Percentiles rank a stretch among this genome's conserved stretches.
phyloP scores from a whole-genome alignment of 768 basidiomycete genomes.

The Agrocybe praecox region DNA sequence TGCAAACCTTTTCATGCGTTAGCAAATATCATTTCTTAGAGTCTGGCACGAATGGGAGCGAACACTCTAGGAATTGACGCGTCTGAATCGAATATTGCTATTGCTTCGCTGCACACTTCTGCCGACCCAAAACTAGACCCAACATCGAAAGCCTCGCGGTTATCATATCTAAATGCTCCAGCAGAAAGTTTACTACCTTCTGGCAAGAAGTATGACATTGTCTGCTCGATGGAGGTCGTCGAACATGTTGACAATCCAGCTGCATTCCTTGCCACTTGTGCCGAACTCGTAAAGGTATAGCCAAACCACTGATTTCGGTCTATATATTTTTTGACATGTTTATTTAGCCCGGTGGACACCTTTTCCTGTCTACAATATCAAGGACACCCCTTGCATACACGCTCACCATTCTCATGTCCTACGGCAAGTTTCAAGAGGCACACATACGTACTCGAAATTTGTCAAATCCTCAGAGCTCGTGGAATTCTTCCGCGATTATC shows the following conservation, averaged over 20 bases:
- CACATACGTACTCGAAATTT: constrained; percentile 91
- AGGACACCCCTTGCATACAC: constrained; percentile 60
- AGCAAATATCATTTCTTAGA: constrained; percentile 44
- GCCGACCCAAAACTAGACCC: constrained; percentile 66
- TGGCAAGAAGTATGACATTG: constrained; percentile 78
- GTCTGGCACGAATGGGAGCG: constrained; percentile 85
- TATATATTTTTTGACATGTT: not conserved
- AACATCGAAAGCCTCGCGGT: constrained; percentile 28
- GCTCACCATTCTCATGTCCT: constrained; percentile 62
- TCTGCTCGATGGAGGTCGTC: constrained; percentile 97
- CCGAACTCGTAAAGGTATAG: constrained; percentile 83
- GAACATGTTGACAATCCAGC: constrained; percentile 96
- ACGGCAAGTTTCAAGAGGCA: constrained; percentile 79
- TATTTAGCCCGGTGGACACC: constrained; percentile 87
- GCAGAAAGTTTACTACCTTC: constrained; percentile 76
- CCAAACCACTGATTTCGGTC: not conserved
- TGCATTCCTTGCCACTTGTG: constrained; percentile 80
- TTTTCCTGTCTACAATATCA: constrained; percentile 94
- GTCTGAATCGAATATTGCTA: constrained; percentile 81
- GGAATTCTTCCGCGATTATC: constrained; percentile 74
- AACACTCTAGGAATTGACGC: constrained; percentile 93
- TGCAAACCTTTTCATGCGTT: constrained; percentile 4
- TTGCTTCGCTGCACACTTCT: constrained; percentile 82
- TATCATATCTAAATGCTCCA: constrained; percentile 72
- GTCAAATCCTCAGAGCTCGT: constrained; percentile 86